phyloP scores from a whole-genome alignment of 306 rosid species.

The Ammopiptanthus mongolicus region DNA sequence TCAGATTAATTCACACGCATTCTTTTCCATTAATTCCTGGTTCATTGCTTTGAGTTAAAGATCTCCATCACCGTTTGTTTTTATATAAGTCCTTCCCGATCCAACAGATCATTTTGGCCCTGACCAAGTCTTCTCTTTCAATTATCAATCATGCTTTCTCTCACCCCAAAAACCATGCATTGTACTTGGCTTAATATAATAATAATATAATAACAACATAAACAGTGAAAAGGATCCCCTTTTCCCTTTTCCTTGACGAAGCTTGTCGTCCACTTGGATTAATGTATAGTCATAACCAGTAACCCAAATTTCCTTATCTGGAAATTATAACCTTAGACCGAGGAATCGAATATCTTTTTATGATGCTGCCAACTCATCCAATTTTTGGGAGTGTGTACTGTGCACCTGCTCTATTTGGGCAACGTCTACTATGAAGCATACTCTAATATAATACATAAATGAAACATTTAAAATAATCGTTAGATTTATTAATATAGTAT shows the following conservation, averaged over 20 bases:
- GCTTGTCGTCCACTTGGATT: conserved; percentile 22
- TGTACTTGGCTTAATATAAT: conserved; percentile 6
- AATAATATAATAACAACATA: not conserved
- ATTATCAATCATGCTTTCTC: not conserved
- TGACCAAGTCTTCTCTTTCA: not conserved
- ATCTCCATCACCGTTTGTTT: not conserved
- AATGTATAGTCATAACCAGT: not conserved
- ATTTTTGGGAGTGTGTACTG: not conserved
- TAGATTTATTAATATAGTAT: no score
- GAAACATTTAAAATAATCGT: no score
- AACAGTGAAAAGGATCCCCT: not conserved
- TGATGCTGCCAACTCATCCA: conserved; percentile 25
- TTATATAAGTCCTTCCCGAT: not conserved
- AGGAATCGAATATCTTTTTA: not conserved
- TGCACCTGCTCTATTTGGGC: conserved; percentile 13
- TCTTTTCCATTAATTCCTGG: not conserved
- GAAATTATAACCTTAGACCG: conserved; percentile 1
- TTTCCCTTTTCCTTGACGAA: not conserved
- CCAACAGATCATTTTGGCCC: conserved; percentile 18
- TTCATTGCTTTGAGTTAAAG: not conserved
- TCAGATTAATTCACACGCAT: not conserved
- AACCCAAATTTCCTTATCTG: not conserved
- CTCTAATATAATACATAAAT: no score
- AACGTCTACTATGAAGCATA: no score
- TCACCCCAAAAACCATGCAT: conserved; percentile 14